Conservation (phyloP, 768 basidiomycete genomes). For the Gymnopilus junonius region DNA sequence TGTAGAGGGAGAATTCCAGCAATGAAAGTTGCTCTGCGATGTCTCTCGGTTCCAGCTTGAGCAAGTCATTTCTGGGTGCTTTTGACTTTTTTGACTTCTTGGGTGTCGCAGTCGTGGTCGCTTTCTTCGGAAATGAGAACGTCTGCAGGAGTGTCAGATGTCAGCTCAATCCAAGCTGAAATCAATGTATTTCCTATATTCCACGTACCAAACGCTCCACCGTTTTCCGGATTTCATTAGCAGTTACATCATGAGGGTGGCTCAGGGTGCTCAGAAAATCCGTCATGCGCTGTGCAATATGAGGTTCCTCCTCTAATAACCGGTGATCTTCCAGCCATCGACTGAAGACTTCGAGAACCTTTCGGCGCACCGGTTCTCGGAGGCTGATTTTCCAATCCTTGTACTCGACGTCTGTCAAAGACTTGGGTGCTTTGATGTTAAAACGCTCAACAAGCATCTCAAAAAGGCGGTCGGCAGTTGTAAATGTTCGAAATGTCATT, state of each 20-base stretch:
- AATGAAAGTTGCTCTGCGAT: slow-evolving; percentile 85
- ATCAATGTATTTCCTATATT: neutral
- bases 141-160: slow-evolving; percentile 36
- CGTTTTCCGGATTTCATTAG: slow-evolving; percentile 52
- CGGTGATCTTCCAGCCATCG: slow-evolving; percentile 67
- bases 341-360: slow-evolving; percentile 57
- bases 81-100: slow-evolving; percentile 50
- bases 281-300: slow-evolving; percentile 59
- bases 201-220: slow-evolving; percentile 55
- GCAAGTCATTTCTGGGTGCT: slow-evolving; percentile 60
- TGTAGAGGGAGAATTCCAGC: slow-evolving; percentile 71
- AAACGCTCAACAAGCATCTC: slow-evolving; percentile 71
- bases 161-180: slow-evolving; percentile 8
- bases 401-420: slow-evolving; percentile 53
- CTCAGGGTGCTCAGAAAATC: slow-evolving; percentile 55
- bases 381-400: slow-evolving; percentile 70
- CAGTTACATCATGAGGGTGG: slow-evolving; percentile 45
- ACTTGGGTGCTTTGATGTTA: slow-evolving; percentile 54
- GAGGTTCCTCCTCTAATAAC: slow-evolving; percentile 66
- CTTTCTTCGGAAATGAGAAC: slow-evolving; percentile 36
- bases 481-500: slow-evolving; percentile 83
- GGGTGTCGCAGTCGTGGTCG: slow-evolving; percentile 29
- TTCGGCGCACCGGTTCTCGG: slow-evolving; percentile 64
- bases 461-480: slow-evolving; percentile 68
- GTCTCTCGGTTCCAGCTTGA: slow-evolving; percentile 66